Conservation (phyloP, 805 yeast species). For the Hanseniaspora opuntiae region DNA sequence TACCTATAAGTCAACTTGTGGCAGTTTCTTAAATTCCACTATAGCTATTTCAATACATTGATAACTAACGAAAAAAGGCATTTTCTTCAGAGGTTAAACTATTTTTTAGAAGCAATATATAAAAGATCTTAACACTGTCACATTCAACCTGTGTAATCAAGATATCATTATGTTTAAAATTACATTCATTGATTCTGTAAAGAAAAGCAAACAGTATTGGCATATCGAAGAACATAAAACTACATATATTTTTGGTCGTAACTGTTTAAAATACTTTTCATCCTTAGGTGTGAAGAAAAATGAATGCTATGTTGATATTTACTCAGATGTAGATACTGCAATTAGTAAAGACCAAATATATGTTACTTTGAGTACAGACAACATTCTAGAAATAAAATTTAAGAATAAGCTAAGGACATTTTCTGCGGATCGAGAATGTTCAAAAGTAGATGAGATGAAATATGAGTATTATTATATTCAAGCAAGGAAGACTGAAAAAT, state of each 20-base stretch:
- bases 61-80: neutral
- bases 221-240: neutral
- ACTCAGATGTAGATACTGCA: neutral
- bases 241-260: neutral
- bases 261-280: neutral
- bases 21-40: no score
- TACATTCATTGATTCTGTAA: neutral
- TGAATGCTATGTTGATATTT: neutral
- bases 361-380: neutral
- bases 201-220: neutral
- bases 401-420: neutral
- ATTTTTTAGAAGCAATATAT: neutral
- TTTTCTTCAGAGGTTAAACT: no score
- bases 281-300: neutral
- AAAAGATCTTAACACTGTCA: neutral
- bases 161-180: neutral
- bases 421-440: neutral
- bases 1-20: no score
- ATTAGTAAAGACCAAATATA: neutral
- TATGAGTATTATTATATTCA: neutral
- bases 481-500: neutral
- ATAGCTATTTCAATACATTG: neutral
- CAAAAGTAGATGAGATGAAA: slow-evolving; percentile 6
- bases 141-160: neutral
- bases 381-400: neutral